Evolutionary conservation across 2,329 filamentous ascomycete species (phyloP), one percentile per base, ranked within the genome.

Genomic region (Fusarium chuoi): DNA sequence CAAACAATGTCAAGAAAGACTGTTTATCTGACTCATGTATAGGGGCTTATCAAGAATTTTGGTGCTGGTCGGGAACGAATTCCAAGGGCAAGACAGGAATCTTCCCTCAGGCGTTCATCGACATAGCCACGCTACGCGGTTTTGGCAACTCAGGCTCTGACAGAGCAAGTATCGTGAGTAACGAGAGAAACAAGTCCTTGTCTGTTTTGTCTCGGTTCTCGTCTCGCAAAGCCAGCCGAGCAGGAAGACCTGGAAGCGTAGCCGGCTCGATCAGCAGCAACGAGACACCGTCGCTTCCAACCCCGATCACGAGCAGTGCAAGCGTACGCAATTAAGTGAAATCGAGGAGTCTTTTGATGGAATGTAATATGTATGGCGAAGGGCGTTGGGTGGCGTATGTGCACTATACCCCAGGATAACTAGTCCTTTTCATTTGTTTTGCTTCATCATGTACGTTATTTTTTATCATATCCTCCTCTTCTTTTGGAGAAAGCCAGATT

Each of bases 51-150:
- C 79, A 82, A 28, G 85, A 86, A 18, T 85, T 88, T 68, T 89
- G 88, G 87, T 89, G 87, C 78, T 89, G 87, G 88, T 85, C 85
- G 2, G 88, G 87, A 5, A 86, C 81, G 22, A 89, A 88, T 65
- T 74, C 85, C 42, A 87, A 86, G 68, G 87, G 87, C 8, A 87
- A 85, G 78, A 85, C 83, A 81, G 88, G 88, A 33, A 83, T 89
- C 57, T 89, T 89, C 77, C 87, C 86, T 22, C 82, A 84, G 69
- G 84, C 83, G 7, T 87, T 87, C 70, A 80, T 89, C 46, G 85
- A 88, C 72, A 79, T 80, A 22, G 81, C 79, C 55, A 85, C 86
- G 30, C 73, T 89, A n/a, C 81, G 82, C 51, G 85, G 86, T 30
- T 77, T 78, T 15, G 68, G 65, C 18, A 61, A 71, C 3, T 74